Base-by-base conservation (phyloP, 177 flowering plant species). In the Vitis hybrid region DNA sequence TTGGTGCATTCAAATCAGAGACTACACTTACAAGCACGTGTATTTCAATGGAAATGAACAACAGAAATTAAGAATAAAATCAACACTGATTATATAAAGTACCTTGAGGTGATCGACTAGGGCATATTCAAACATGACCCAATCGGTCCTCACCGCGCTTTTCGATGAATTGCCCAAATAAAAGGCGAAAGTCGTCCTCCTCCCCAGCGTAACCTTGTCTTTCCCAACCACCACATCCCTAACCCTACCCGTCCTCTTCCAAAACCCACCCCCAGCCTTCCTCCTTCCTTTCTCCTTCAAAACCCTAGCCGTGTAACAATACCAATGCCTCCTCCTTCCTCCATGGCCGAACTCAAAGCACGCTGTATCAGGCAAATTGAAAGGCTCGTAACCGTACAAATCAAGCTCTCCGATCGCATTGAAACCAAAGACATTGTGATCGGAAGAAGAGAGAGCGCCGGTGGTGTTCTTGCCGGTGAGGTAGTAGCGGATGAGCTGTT, bases 111-210 rank as follows among this genome's bases (percentile, higher is more conserved):
- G 74, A 66, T 81, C 80, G 54, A 65, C 59, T 2, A 80, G 84
- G 3, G 86, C 78, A 71, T 90, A 86, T 80, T 87, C 88, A 20
- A 82, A 72, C 88, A 90, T 73, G 14, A 82, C 31, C 90, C 90
- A 87, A 70, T 82, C 73, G 31, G 91, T 87, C 82, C 67, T 80
- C 50, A 71, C 68, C 0, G 76, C 80, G 15, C 2, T 67, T 48
- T 68, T 74, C 8, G 52, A 19, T 31, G 78, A 77, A 71, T 77
- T 73, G 20, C 81, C 77, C 65, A 75, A 68, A 70, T 79, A 86
- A 65, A 85, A 90, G 8, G 77, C 87, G 63, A 86, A 90, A 13
- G 57, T 63, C 19, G 69, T 81, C 68, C 80, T 76, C 39, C 59
- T 82, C 50, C 94, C 94, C 61, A 85, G 50, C 12, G 80, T 72